Evolutionary conservation across 192 early-diverging fungal genomes (phyloP), one percentile per base, ranked within the genome.

Genomic region (Podila horticola): DNA sequence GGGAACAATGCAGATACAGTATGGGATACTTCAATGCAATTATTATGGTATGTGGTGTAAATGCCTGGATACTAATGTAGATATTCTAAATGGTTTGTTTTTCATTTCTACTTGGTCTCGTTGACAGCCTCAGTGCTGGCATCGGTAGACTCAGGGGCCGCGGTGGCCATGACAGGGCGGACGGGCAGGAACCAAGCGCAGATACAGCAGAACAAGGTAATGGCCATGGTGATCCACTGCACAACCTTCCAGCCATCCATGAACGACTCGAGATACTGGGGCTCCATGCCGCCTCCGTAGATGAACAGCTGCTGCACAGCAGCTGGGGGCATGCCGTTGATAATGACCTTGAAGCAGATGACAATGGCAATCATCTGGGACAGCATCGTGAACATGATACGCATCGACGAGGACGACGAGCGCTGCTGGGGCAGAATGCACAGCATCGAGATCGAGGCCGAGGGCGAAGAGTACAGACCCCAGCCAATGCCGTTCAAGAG

Each of bases 331-430:
- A 79, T 79, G 17, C 76, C 76, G 2, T 69, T 41, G 45, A 79
- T 79, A 26, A 79, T 79, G 30, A 79, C 61, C 66, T 72, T 79
- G 61, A 79, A 79, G 65, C 76, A 79, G 30, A 79, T 72, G n/a
- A 79, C 76, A 29, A 79, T 79, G 20, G 76, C 76, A 64, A 79
- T 79, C 76, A 79, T 79, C 55, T 79, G 76, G 0, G 76, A 79
- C 30, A 79, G 17, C 76, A 79, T 79, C 2, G 76, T 79, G 64
- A 79, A 79, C 76, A 79, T 79, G 61, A 79, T 79, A 64, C 76
- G 76, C 30, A 79, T 59, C 26, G 76, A 79, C 3, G 76, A 79
- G 7, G 76, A 79, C 5, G 76, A 79, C 5, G 76, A 38, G 17
- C 76, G 76, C 61, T 79, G 76, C 61, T 79, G 76, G 19, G 76